A percentile compares a stretch with the other conserved stretches of the same genome.
phyloP scores from a whole-genome alignment of 2,329 filamentous ascomycete genomes.

The Aureobasidium musti region DNA sequence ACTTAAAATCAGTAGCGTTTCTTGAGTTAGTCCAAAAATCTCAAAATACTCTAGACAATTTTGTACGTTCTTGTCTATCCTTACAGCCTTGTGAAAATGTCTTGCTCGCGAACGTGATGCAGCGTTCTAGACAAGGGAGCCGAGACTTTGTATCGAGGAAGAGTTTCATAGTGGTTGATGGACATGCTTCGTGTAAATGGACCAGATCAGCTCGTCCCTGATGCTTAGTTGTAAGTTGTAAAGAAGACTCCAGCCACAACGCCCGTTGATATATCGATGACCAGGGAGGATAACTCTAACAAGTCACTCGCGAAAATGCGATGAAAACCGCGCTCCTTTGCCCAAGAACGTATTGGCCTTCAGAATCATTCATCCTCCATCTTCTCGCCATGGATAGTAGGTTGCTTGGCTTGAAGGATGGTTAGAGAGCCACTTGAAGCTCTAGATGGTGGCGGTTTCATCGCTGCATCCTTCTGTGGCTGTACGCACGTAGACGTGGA shows the following conservation, averaged over 20 bases:
- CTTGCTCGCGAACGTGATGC: constrained; percentile 1
- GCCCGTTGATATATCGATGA: constrained; percentile 20
- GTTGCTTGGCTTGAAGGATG: background rate
- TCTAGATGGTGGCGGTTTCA: constrained; percentile 16
- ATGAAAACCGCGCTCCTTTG: background rate
- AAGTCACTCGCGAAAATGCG: no score
- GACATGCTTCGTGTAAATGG: background rate
- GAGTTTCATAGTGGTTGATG: background rate
- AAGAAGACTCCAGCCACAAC: constrained; percentile 2
- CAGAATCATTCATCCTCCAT: background rate
- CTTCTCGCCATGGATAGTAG: background rate
- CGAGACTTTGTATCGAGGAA: background rate
- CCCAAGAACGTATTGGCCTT: background rate
- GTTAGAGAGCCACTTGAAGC: background rate
- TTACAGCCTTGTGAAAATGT: constrained; percentile 14
- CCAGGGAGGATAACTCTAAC: background rate
- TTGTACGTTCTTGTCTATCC: constrained; percentile 12
- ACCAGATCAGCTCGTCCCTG: background rate
- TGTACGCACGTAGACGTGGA: constrained; percentile 1
- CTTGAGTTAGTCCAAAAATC: background rate
- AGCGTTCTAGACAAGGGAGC: constrained; percentile 6
- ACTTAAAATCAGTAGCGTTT: constrained; percentile 20
- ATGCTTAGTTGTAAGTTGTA: background rate
- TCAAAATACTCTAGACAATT: background rate
- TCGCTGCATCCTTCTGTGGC: constrained; percentile 6